Evolutionary conservation across 179 eudicot genomes (phyloP), one percentile per base, ranked within the genome.

Genomic region (Spergularia azorica): DNA sequence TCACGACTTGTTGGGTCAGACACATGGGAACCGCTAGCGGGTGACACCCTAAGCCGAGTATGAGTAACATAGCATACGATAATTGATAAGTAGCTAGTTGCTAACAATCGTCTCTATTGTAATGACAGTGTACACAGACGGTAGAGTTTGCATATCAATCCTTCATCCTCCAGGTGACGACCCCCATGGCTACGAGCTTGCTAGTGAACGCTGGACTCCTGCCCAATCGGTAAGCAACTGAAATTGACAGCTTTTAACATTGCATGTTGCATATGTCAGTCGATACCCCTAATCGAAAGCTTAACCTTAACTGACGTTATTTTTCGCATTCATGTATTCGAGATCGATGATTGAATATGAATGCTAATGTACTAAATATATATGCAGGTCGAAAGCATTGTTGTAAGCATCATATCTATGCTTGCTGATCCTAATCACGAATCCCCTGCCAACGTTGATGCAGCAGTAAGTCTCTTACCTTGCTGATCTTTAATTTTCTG

Each of bases 81-180:
- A 43, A 6, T 3, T 6, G 46, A 43, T 65, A 14, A 6, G 39
- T 17, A 26, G 26, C 18, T 54, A 20, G n/a, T 7, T 79, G 75
- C 67, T 76, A 66, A 75, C 41, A 16, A n/a, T 61, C 39, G 6
- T 70, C 50, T 10, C 39, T 36, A 36, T 74, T 56, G 65, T n/a
- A 18, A 39, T 50, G 69, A 72, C 90, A 90, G 97, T 91, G 71
- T 92, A 88, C 41, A 4, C 79, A 18, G 93, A 90, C 67, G 93
- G 95, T 5, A 83, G 74, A 72, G 97, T 91, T 78, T 93, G 97
- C 87, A 91, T 93, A 51, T 93, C 97, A 14, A 93, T 93, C 75
- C 94, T 91, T 79, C 97, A 92, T 82, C 92, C 96, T 10, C 97
- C 97, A 14, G 97, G 97, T 43, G 92, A 91, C 54, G 97, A 92